Base-by-base conservation (phyloP, 2,329 filamentous ascomycete genomes). In the Cladosporium sp. region DNA sequence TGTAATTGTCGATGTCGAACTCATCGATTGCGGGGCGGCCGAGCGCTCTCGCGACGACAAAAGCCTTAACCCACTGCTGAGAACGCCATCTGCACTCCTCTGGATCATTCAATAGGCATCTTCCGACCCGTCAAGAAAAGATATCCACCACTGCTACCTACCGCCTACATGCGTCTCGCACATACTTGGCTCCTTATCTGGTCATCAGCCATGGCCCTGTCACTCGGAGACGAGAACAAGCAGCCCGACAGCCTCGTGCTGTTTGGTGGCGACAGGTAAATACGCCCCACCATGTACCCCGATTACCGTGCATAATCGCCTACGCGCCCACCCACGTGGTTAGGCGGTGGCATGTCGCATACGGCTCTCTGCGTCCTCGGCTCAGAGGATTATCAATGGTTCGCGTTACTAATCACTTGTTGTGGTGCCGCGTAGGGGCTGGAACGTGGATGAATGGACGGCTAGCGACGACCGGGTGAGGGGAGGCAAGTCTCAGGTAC, bases 381-480 rank as follows among this genome's bases (percentile, higher is more conserved):
- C 61, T 33, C 14, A 8, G 11, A 29, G 59, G 23, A 57, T 23
- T 18, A 46, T 46, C 44, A 55, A 44, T 44, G 60, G 31, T 26
- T 31, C 35, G 11, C 33, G 40, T 65, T 53, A 62, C 57, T 61
- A 49, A 55, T 52, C 44, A 56, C 57, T 21, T 23, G 37, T n/a
- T 28, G 16, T 52, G 37, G n/a, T 23, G 33, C 31, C 28, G 52
- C 40, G 46, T 74, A 89, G 86, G 66, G 80, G 81, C 26, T 91
- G 89, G 89, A 77, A 81, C 26, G 74, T 60, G 1, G 75, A 79
- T 60, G 83, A 86, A 68, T 94, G 90, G 90, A 88, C 85, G 8
- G 81, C 86, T 16, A 88, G 86, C 62, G 90, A 94, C 76, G 91
- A 94, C 77, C 83, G 88, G 33, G 90, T 94, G n/a, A 87, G 91